Evolutionary conservation across 2,329 filamentous ascomycete genomes (phyloP).

Genomic region (Aureobasidium musti): DNA sequence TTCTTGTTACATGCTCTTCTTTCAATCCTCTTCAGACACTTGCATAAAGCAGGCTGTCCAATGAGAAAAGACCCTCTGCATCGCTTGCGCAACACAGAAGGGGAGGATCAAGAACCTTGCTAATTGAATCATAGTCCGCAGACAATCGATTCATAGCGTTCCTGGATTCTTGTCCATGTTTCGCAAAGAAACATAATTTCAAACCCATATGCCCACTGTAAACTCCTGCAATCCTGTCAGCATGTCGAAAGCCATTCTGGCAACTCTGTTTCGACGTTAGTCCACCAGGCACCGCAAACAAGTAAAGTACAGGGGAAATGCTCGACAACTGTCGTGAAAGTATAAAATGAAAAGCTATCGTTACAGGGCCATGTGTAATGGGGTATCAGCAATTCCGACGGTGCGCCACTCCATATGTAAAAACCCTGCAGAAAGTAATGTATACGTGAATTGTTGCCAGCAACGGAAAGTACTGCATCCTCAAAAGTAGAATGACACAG

Average conservation of each 20-base stretch:
- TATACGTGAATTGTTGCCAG: not conserved
- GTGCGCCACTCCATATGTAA: slow-evolving; percentile 27
- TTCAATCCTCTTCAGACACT: slow-evolving; percentile 22
- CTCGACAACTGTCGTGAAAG: slow-evolving; percentile 22
- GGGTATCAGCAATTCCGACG: slow-evolving; percentile 25
- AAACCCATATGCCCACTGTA: slow-evolving; percentile 15
- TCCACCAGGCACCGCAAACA: slow-evolving; percentile 7
- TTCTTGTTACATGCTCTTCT: not conserved
- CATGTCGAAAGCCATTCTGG: slow-evolving; percentile 9
- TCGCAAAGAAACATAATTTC: slow-evolving; percentile 1
- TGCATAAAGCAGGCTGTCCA: slow-evolving; percentile 18
- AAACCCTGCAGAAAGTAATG: slow-evolving; percentile 21
- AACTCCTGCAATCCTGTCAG: slow-evolving; percentile 5
- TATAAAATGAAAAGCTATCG: slow-evolving; percentile 26
- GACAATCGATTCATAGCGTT: not conserved
- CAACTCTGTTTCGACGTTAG: slow-evolving; percentile 3
- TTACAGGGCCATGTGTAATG: slow-evolving; percentile 18
- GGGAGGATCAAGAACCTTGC: slow-evolving; percentile 18
- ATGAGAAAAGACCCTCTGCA: slow-evolving; percentile 28
- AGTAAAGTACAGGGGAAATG: slow-evolving; percentile 8
- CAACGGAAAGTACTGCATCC: not conserved
- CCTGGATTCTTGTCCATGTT: not conserved
- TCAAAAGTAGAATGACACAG: not conserved
- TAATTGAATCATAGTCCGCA: not conserved
- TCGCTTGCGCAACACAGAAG: slow-evolving; percentile 5